Base-by-base conservation (phyloP, 2,329 filamentous ascomycete species). In the Fusarium haematococcum region DNA sequence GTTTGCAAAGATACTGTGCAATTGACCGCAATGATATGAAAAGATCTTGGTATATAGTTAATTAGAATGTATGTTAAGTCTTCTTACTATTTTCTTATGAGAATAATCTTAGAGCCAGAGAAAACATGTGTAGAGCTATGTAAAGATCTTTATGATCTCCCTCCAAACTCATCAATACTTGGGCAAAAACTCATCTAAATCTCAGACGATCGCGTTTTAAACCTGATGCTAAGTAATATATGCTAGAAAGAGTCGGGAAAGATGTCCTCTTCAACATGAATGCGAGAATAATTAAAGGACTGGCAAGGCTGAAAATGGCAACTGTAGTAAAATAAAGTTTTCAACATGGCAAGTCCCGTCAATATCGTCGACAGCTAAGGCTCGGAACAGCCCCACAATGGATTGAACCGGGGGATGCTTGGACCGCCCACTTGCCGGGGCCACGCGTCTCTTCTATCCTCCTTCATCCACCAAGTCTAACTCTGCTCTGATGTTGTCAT, bases 361-460 rank as follows among this genome's bases (percentile, higher is more conserved):
- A 35, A 56, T 33, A 56, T 6, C 30, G 2, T 33, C 30, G 13
- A 18, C 18, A 16, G 13, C 2, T 14, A 56, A 32, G 7, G 27
- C 52, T 56, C 52, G 52, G 52, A 14, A 56, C n/a, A 56, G 52
- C 52, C 52, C 52, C 52, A 56, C 52, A 56, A 32, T 30, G 6
- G 52, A 56, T 32, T 32, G 32, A 35, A 56, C 16, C 30, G 27
- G 32, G 35, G 27, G 10, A 56, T 35, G 13, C 32, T 35, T 56
- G 32, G 32, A 23, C 52, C n/a, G 8, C 30, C 32, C n/a, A 25
- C 30, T 35, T 56, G n/a, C 20, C 43, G 20, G 7, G 4, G 52
- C 52, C 52, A 56, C 52, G 52, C 30, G 52, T 56, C 43, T 45
- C 52, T n/a, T 27, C 30, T 11, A 32, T 32, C 20, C 6, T 32